Evolutionary conservation across 2,329 filamentous ascomycete genomes (phyloP).

Genomic region (Epichloe gansuensis): DNA sequence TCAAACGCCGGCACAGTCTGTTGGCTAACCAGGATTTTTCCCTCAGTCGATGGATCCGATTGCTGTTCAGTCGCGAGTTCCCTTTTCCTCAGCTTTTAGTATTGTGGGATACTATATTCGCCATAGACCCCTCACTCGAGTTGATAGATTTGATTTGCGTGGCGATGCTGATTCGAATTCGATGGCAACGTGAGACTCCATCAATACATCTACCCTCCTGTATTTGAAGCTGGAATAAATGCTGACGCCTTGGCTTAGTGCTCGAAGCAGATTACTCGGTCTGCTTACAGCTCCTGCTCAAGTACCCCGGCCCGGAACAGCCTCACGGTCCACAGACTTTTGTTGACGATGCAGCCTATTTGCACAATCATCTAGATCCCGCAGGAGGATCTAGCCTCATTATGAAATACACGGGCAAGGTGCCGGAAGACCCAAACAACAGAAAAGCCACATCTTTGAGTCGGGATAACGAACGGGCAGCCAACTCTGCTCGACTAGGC

Average conservation of each 20-base stretch:
- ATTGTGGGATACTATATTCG: constrained; percentile 87
- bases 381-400: constrained; percentile 54
- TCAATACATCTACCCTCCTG: not conserved
- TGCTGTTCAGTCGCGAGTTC: constrained; percentile 89
- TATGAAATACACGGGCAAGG: constrained; percentile 53
- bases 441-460: constrained; percentile 10
- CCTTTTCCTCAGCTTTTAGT: constrained; percentile 71
- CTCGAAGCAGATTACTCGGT: constrained; percentile 78
- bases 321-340: constrained; percentile 62
- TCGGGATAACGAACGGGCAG: constrained; percentile 23
- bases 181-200: constrained; percentile 62
- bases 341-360: constrained; percentile 71
- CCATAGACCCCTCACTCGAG: constrained; percentile 66
- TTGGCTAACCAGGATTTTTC: not conserved
- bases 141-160: constrained; percentile 86
- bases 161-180: constrained; percentile 81
- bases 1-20: not conserved
- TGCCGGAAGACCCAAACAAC: constrained; percentile 22
- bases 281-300: constrained; percentile 68
- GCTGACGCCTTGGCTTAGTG: constrained; percentile 37
- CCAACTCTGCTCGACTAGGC: constrained; percentile 27
- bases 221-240: not conserved
- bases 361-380: constrained; percentile 50
- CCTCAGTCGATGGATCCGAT: constrained; percentile 73
- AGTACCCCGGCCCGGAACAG: constrained; percentile 58